phyloP scores from a whole-genome alignment of 2,329 filamentous ascomycete species.

The Lasiodiplodia theobromae region DNA sequence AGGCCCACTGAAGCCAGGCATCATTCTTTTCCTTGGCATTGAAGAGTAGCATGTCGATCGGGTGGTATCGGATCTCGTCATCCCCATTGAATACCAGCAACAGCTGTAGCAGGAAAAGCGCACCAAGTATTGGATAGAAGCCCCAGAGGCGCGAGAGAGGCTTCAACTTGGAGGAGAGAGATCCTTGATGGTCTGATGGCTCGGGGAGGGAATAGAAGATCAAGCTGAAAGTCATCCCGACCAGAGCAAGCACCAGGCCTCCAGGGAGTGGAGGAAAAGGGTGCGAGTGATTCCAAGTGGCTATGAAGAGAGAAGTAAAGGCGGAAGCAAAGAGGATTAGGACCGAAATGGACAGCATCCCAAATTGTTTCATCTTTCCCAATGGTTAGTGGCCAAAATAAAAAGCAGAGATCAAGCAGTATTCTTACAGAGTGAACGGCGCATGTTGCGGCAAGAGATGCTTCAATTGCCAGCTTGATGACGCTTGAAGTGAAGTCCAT shows the following conservation, averaged over 20 bases:
- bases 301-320: neutral
- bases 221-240: neutral
- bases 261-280: slow-evolving; percentile 24
- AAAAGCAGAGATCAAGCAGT: neutral
- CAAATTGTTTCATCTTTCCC: neutral
- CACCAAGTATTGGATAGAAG: slow-evolving; percentile 41
- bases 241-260: neutral
- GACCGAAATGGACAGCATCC: slow-evolving; percentile 12
- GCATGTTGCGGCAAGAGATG: slow-evolving; percentile 5
- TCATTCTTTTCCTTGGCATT: slow-evolving; percentile 57
- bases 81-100: slow-evolving; percentile 50
- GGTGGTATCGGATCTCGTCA: slow-evolving; percentile 54
- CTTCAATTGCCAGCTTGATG: slow-evolving; percentile 4
- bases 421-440: slow-evolving; percentile 15
- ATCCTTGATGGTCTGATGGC: neutral
- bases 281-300: slow-evolving; percentile 19
- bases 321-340: slow-evolving; percentile 9
- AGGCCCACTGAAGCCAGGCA: slow-evolving; percentile 57
- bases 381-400: neutral
- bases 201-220: neutral
- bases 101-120: slow-evolving; percentile 53
- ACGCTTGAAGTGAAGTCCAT: slow-evolving; percentile 1
- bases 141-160: slow-evolving; percentile 8
- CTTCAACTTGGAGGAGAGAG: neutral
- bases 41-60: slow-evolving; percentile 63